Conservation (phyloP, 441 rosid species). For the Eruca vesicaria region DNA sequence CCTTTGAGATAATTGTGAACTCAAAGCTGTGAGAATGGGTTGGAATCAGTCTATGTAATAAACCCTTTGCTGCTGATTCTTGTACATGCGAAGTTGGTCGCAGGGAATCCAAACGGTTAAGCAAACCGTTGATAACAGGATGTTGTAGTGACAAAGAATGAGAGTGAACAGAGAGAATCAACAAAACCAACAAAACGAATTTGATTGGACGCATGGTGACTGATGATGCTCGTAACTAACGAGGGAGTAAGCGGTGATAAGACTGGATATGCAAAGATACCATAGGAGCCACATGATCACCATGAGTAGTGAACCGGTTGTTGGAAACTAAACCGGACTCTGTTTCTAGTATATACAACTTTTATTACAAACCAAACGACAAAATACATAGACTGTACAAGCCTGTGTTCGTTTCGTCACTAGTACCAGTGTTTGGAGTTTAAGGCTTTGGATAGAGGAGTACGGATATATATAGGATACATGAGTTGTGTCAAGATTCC, state of each 20-base stretch:
- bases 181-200: conserved; percentile 15
- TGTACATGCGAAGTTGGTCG: conserved; percentile 56
- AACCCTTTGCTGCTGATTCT: conserved; percentile 69
- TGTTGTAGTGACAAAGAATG: conserved; percentile 10
- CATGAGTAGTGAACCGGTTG: neutral
- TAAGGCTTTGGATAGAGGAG: too few relatives aligned
- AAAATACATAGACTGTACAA: too few relatives aligned
- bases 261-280: neutral
- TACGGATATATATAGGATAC: too few relatives aligned
- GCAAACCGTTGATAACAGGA: conserved; percentile 40
- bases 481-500: too few relatives aligned
- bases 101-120: conserved; percentile 64
- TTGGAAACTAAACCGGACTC: neutral
- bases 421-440: too few relatives aligned
- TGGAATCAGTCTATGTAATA: conserved; percentile 75
- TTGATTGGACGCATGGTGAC: conserved; percentile 19
- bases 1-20: conserved; percentile 79
- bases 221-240: conserved; percentile 2
- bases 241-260: neutral
- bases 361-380: too few relatives aligned
- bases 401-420: too few relatives aligned
- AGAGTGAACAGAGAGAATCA: conserved; percentile 12
- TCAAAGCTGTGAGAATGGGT: conserved; percentile 61
- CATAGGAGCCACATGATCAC: neutral
- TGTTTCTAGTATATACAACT: neutral